Conservation (phyloP, 768 basidiomycete species). For the Podaxis sp. region DNA sequence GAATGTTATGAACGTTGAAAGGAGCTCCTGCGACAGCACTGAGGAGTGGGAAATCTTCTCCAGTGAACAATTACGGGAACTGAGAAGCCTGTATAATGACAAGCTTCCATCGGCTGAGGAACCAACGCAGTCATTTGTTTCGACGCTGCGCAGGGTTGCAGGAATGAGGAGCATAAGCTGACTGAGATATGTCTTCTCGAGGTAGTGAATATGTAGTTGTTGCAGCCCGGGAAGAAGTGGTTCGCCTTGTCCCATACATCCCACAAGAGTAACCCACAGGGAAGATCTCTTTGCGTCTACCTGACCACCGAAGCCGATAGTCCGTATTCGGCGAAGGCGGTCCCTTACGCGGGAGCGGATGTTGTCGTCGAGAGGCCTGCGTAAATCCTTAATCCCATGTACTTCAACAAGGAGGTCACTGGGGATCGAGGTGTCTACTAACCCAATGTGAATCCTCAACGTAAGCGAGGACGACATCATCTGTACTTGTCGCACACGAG, state of each 20-base stretch:
- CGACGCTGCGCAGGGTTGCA: neutral
- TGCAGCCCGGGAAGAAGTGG: no score
- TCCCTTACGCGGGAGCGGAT: neutral
- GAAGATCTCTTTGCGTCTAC: neutral
- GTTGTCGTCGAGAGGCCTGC: neutral
- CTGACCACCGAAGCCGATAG: neutral
- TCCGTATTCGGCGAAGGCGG: neutral
- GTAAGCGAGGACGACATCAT: neutral
- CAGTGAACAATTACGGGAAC: neutral
- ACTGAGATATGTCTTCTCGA: no score
- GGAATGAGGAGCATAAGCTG: neutral
- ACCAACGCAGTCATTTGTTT: neutral
- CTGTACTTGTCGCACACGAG: neutral
- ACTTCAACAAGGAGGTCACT: neutral
- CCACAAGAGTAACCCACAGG: neutral
- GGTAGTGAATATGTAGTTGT: no score
- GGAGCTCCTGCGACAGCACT: no score
- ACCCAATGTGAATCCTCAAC: neutral
- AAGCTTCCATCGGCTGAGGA: neutral
- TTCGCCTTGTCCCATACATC: no score
- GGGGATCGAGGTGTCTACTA: neutral
- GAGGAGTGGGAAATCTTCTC: no score
- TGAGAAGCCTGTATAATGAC: neutral
- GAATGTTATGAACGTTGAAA: no score
- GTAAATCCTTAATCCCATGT: neutral